phyloP scores from a whole-genome alignment of 2,329 filamentous ascomycete genomes.

The Huntiella bhutanensis region DNA sequence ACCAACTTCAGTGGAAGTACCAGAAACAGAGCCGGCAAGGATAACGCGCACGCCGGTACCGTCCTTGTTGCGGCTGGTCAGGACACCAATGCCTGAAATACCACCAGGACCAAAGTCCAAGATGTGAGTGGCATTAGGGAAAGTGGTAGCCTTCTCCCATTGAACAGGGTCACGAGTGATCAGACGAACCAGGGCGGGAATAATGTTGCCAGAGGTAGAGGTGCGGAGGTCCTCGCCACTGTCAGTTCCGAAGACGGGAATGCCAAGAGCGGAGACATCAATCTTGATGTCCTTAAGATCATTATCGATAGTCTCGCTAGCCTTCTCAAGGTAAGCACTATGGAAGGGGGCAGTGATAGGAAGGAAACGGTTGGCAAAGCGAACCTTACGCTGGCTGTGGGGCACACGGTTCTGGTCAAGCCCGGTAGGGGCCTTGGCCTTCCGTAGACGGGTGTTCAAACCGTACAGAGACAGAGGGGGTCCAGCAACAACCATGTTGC shows the following conservation, averaged over 20 bases:
- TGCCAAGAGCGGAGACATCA: slow-evolving; percentile 51
- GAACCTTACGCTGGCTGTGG: slow-evolving; percentile 86
- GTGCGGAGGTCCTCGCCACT: slow-evolving; percentile 68
- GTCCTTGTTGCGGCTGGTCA: slow-evolving; percentile 98
- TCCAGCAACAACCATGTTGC: slow-evolving; percentile 91
- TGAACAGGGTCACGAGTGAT: slow-evolving; percentile 89
- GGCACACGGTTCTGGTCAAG: slow-evolving; percentile 89
- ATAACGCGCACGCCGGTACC: slow-evolving; percentile 94
- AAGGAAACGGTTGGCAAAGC: slow-evolving; percentile 91
- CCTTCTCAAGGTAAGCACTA: slow-evolving; percentile 76
- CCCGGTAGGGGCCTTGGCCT: slow-evolving; percentile 94
- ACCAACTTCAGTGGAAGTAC: slow-evolving; percentile 74
- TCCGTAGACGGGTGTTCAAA: slow-evolving; percentile 83
- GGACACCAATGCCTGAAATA: slow-evolving; percentile 83
- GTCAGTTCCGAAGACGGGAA: slow-evolving; percentile 79
- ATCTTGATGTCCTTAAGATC: slow-evolving; percentile 74
- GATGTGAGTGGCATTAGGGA: slow-evolving; percentile 80
- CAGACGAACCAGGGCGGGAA: slow-evolving; percentile 72
- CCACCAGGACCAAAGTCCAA: slow-evolving; percentile 94
- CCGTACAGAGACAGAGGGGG: slow-evolving; percentile 92
- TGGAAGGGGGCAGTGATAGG: slow-evolving; percentile 97
- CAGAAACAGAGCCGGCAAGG: slow-evolving; percentile 79
- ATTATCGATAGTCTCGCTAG: slow-evolving; percentile 64
- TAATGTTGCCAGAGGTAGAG: slow-evolving; percentile 54
- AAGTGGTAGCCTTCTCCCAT: slow-evolving; percentile 89